phyloP scores from a whole-genome alignment of 1,284 basidiomycete genomes.

The Sporisorium scitamineum region DNA sequence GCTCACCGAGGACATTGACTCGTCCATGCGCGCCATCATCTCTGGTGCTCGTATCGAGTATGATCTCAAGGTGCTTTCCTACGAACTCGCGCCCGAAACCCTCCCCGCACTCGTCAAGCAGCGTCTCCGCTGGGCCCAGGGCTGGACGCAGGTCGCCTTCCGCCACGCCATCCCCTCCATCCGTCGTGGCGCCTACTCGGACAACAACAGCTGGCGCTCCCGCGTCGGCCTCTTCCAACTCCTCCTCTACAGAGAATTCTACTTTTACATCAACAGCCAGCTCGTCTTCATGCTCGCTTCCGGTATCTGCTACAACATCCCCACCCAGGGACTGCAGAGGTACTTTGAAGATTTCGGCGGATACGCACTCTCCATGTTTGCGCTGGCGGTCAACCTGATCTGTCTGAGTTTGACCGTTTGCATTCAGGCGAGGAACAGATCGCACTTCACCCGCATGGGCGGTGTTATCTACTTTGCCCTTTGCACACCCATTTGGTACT shows the following conservation, averaged over 20 bases:
- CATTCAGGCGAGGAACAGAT: conserved; percentile 55
- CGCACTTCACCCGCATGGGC: conserved; percentile 45
- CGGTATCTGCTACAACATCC: conserved; percentile 51
- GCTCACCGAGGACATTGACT: conserved; percentile 65
- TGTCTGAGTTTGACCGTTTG: conserved; percentile 45
- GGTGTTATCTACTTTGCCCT: conserved; percentile 52
- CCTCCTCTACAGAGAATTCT: conserved; percentile 58
- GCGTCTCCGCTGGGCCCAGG: conserved; percentile 62
- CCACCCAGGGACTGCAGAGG: conserved; percentile 32
- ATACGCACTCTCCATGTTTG: conserved; percentile 46
- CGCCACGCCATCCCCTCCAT: conserved; percentile 56
- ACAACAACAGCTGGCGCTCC: conserved; percentile 48
- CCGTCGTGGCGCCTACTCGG: conserved; percentile 55
- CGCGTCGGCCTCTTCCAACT: conserved; percentile 58
- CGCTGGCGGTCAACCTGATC: conserved; percentile 53
- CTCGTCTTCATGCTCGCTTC: conserved; percentile 50
- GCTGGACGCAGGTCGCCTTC: conserved; percentile 63
- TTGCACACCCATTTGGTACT: conserved; percentile 55
- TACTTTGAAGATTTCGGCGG: conserved; percentile 57
- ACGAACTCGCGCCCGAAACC: conserved; percentile 60
- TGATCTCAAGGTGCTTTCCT: conserved; percentile 58
- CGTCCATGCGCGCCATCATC: conserved; percentile 60
- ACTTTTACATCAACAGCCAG: conserved; percentile 61
- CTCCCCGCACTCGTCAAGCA: conserved; percentile 58
- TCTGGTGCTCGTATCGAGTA: conserved; percentile 62